phyloP scores from a whole-genome alignment of 495 filamentous ascomycete species.

The Podospora tetraspora region DNA sequence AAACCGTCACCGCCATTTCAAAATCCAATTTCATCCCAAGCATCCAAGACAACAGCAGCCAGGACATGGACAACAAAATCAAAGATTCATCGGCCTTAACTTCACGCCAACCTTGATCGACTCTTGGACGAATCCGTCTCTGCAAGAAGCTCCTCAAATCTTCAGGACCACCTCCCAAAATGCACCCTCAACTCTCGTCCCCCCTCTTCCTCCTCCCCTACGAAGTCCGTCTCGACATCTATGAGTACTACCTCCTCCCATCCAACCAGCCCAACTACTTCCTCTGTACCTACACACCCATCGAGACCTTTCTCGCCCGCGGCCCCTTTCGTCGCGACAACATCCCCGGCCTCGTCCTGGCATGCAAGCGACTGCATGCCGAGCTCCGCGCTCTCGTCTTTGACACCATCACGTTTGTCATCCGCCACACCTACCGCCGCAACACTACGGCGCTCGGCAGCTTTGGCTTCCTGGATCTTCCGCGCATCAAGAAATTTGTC shows the following conservation, averaged over 20 bases:
- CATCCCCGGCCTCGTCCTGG: not conserved
- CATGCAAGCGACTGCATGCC: not conserved
- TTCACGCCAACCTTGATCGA: too few species aligned
- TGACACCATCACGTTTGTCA: not conserved
- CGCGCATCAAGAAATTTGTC: not conserved
- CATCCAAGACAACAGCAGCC: too few species aligned
- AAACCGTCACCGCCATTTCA: too few species aligned
- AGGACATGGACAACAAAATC: too few species aligned
- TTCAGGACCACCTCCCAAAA: not conserved
- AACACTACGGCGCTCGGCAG: not conserved
- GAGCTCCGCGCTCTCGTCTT: not conserved
- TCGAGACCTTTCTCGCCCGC: not conserved
- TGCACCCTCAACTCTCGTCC: not conserved
- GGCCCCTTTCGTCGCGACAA: not conserved
- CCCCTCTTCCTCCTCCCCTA: not conserved
- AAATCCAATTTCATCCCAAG: not conserved
- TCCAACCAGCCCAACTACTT: not conserved
- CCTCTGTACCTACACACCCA: not conserved
- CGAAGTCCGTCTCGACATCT: not conserved
- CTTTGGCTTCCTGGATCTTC: not conserved
- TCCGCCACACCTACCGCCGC: not conserved
- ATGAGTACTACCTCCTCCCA: not conserved
- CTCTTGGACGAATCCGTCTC: too few species aligned
- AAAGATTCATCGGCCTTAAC: too few species aligned
- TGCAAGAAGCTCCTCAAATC: too few species aligned